A percentile compares a stretch with the other conserved stretches of the same genome.
Conservation (phyloP, 2,329 filamentous ascomycete species). For the Pseudogymnoascus sp. region DNA sequence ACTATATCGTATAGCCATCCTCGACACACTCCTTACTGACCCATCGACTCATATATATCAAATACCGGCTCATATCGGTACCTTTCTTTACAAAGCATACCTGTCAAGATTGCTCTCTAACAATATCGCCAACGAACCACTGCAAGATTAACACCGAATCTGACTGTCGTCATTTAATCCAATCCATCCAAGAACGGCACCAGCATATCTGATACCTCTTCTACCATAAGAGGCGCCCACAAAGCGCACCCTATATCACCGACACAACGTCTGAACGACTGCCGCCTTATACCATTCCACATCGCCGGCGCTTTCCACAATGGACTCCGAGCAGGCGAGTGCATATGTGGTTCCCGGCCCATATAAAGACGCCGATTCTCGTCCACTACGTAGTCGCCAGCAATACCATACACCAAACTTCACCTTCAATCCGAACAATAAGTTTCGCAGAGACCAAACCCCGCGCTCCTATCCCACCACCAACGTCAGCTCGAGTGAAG, state of each 20-base stretch:
- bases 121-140: conserved; percentile 11
- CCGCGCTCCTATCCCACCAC: conserved; percentile 36
- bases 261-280: background rate
- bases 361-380: conserved; percentile 25
- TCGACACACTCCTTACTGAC: conserved; percentile 33
- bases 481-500: conserved; percentile 44
- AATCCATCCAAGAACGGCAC: background rate
- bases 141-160: conserved; percentile 8
- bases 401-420: conserved; percentile 42
- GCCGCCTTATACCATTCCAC: background rate
- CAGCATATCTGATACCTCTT: background rate
- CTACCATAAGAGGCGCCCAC: background rate
- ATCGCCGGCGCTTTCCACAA: conserved; percentile 29
- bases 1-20: conserved; percentile 31
- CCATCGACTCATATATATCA: conserved; percentile 15
- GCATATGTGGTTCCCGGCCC: conserved; percentile 36
- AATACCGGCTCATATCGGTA: conserved; percentile 27
- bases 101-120: conserved; percentile 10
- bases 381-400: conserved; percentile 36
- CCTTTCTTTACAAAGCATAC: conserved; percentile 18
- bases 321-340: conserved; percentile 44
- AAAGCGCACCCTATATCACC: background rate
- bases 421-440: conserved; percentile 40
- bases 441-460: conserved; percentile 37
- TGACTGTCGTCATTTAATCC: background rate